Evolutionary conservation across 176 grass and related monocot species (phyloP), one percentile per base, ranked within the genome.

Genomic region (Oryza nivara): DNA sequence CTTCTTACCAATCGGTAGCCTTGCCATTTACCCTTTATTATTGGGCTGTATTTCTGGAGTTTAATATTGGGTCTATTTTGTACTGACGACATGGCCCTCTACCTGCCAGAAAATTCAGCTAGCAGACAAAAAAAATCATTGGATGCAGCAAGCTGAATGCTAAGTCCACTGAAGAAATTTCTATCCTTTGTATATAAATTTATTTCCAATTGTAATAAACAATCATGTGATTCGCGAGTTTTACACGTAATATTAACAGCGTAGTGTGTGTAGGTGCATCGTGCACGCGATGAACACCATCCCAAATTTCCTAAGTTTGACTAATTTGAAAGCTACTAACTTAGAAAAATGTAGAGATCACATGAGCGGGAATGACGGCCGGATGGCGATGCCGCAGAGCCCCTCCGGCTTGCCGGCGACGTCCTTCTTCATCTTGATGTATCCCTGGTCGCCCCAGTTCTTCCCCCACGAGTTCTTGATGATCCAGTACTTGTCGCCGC

Each of bases 391-490:
- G 68, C 93, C 93, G 38, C 93, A 96, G 36, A 93, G 78, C 28
- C 93, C 93, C 48, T 96, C 91, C 54, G 44, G 78, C 85, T 87
- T 85, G 43, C 65, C 88, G 3, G 19, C 75, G 64, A 90, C 20
- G 68, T 70, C 83, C 65, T 89, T 88, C 75, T 75, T 90, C 91
- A 96, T 96, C 68, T 45, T 89, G 48, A 96, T 83, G 28, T 92
- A 96, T 0, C 93, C 91, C 1, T 11, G 38, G 38, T 96, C 91
- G 1, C 93, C 93, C 93, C 93, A 96, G 1, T n/a, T 16, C 5
- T 36, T 58, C 1, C 91, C 93, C 93, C 93, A 96, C 0, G 93
- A 96, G 73, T 96, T 96, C 74, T 93, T 96, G 2, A 96, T 77
- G 17, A 91, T 93, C 90, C 90, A 94, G 63, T 90, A 94, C 9